Evolutionary conservation across 2,329 filamentous ascomycete species (phyloP).

Genomic region (Aspergillus texensis): DNA sequence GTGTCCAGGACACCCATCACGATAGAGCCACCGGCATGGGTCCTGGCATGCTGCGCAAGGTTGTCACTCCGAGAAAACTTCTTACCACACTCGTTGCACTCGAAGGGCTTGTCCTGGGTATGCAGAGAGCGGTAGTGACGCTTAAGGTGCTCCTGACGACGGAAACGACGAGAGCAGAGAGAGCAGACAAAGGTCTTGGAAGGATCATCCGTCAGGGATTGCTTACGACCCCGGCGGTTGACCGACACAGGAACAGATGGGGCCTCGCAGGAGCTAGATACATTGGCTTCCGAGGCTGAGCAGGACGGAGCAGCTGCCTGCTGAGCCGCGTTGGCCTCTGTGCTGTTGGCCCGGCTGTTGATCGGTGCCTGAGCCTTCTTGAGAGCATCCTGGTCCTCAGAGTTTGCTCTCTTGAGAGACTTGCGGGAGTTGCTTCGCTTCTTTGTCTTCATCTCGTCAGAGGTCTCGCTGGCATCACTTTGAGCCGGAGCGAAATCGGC

Average conservation of each 20-base stretch:
- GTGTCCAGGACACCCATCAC: constrained; percentile 86
- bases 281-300: constrained; percentile 51
- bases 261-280: constrained; percentile 49
- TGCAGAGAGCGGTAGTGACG: constrained; percentile 97
- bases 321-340: constrained; percentile 44
- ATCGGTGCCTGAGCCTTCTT: constrained; percentile 35
- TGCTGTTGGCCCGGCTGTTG: constrained; percentile 30
- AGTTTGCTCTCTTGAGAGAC: constrained; percentile 34
- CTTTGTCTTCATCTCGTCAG: constrained; percentile 50
- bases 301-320: constrained; percentile 46
- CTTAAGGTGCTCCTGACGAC: constrained; percentile 97
- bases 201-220: constrained; percentile 95
- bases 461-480: constrained; percentile 46
- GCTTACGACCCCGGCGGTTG: constrained; percentile 95
- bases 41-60: constrained; percentile 91
- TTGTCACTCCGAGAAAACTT: constrained; percentile 99
- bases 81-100: constrained; percentile 97
- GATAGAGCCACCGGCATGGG: constrained; percentile 86
- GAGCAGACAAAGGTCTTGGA: constrained; percentile 98
- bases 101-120: constrained; percentile 97
- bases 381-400: constrained; percentile 34
- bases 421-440: constrained; percentile 48
- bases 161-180: constrained; percentile 94
- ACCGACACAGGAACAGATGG: constrained; percentile 54
- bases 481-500: constrained; percentile 34